Percentiles rank a stretch among this genome's conserved stretches.
Evolutionary conservation across 768 basidiomycete genomes (phyloP).

Genomic region (Clavaria fumosa): DNA sequence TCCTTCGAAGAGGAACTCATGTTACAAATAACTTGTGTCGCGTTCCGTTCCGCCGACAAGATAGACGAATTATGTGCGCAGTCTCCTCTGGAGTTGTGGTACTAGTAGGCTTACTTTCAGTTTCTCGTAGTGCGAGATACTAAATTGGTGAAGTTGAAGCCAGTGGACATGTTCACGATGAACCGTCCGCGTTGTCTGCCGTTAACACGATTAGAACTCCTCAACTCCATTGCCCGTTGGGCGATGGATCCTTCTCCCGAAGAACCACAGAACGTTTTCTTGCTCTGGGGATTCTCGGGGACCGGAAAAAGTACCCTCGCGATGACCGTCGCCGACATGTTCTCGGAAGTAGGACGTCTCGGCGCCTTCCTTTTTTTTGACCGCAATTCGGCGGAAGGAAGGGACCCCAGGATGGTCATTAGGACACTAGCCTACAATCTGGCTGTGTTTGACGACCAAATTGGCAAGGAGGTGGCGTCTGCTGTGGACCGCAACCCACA

Average conservation of each 20-base stretch:
- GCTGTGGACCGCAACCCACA: constrained; percentile 16
- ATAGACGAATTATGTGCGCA: neutral
- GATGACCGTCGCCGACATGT: constrained; percentile 21
- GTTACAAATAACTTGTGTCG: neutral
- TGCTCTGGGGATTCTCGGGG: constrained; percentile 9
- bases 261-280: constrained; percentile 7
- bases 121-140: neutral
- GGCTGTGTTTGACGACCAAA: constrained; percentile 18
- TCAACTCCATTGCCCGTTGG: constrained; percentile 5
- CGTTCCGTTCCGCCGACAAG: neutral
- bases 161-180: neutral
- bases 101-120: neutral
- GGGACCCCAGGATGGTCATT: constrained; percentile 17
- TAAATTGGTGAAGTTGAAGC: neutral
- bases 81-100: neutral
- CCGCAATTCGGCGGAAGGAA: constrained; percentile 16
- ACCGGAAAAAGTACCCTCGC: constrained; percentile 23
- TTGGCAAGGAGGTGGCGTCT: constrained; percentile 15
- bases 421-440: constrained; percentile 23
- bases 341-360: constrained; percentile 18
- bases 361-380: constrained; percentile 23
- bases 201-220: constrained; percentile 1
- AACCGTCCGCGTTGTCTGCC: constrained; percentile 3
- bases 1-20: neutral
- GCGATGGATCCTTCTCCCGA: neutral